phyloP scores from a whole-genome alignment of 2,329 filamentous ascomycete genomes.

The Fusarium sp. region DNA sequence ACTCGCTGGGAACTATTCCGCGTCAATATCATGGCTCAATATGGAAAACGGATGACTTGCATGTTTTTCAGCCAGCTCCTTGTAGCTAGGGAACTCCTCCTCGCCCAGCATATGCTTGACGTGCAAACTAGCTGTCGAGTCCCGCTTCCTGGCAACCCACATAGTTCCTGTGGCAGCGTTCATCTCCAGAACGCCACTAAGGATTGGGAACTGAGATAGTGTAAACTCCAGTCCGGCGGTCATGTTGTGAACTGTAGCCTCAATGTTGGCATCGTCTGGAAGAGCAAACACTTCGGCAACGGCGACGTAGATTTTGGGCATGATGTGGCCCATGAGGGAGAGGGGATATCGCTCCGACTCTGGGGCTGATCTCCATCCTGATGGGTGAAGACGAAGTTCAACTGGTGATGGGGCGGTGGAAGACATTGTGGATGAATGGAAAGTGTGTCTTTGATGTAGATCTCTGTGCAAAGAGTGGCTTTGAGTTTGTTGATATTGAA shows the following conservation, averaged over 20 bases:
- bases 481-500: not conserved
- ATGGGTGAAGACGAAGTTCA: not conserved
- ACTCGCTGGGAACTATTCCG: not conserved
- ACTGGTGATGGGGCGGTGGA: not conserved
- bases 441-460: not conserved
- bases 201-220: conserved; percentile 14
- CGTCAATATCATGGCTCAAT: not conserved
- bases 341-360: not conserved
- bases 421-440: not conserved
- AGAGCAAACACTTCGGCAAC: conserved; percentile 27
- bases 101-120: not conserved
- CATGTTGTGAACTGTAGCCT: conserved; percentile 6
- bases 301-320: conserved; percentile 33
- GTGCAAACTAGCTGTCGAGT: not conserved
- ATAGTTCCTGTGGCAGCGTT: not conserved
- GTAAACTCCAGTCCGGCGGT: conserved; percentile 13
- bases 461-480: not conserved
- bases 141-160: not conserved
- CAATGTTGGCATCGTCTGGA: not conserved
- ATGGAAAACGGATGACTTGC: not conserved
- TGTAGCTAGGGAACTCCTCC: not conserved
- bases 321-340: conserved; percentile 26
- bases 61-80: not conserved
- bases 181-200: not conserved
- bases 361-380: not conserved